Evolutionary conservation across 768 basidiomycete species (phyloP), one percentile per base, ranked within the genome.

Genomic region (Hericium alpestre): DNA sequence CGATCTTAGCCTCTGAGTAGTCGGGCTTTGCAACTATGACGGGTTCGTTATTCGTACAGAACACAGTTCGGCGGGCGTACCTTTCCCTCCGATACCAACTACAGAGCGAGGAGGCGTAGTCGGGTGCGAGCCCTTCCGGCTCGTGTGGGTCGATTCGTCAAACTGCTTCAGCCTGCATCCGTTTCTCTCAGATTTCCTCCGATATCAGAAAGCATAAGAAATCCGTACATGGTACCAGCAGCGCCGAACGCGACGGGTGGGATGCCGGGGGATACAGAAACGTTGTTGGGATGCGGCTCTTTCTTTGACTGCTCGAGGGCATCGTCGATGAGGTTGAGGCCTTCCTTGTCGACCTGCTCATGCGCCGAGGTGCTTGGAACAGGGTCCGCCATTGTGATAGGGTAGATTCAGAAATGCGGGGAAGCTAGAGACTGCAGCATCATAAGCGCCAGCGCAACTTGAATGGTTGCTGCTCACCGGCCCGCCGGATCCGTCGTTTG

Each of bases 1-100:
- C 93, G 62, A 99, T 96, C 80, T 98, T 99, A 39, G 92, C 91
- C 67, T 97, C 94, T 3, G 93, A 96, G 65, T 98, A 98, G 66
- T 99, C 96, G 5, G 96, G 96, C 70, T 95, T 97, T 55, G 90
- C 87, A 50, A 95, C 91, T 93, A 62, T 40, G 55, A 4, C n/a
- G 41, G n/a, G 20, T 48, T 55, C 40, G 59, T 41, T 38, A 5
- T 58, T 62, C 49, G 18, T 11, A 22, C 16, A 6, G 18, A 18
- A 12, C 18, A 11, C 8, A 32, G 40, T 13, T 38, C 22, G 23
- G 53, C 47, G 41, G 1, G 64, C 69, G 52, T 62, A 90, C 91
- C 91, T 77, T 92, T 93, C 61, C 82, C 84, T 38, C 91, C 91
- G 58, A 93, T 93, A 13, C 91, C 91, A 58, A 88, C 89, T 2